Base-by-base conservation (phyloP, 2,329 filamentous ascomycete species). In the Botrytis pseudocinerea region DNA sequence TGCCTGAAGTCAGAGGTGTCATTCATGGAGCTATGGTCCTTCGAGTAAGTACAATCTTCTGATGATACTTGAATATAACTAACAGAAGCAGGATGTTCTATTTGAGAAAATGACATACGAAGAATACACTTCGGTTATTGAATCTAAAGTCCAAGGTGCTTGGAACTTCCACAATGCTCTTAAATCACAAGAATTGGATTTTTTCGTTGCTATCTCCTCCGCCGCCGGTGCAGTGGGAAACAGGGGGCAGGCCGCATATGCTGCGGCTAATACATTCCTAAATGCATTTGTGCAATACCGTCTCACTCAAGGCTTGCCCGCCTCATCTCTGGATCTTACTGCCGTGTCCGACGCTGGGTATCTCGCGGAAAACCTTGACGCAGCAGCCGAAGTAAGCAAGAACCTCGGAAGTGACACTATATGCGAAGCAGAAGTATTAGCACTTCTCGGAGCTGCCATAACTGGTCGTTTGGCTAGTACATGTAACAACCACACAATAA, bases 391-490 rank as follows among this genome's bases (percentile, higher is more conserved):
- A 76, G 77, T 79, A 2, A 71, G 71, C 22, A 77, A 76, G 59
- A 79, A 79, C 54, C 74, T 80, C 0, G 78, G 78, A 32, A 77
- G 76, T 2, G 83, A 86, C 74, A 85, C 85, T 0, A 85, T 87
- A 59, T 85, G 85, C 76, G 87, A 86, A 76, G 83, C 84, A 10
- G 87, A 90, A 79, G 86, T 89, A 0, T 80, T 88, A 1, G 87
- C 87, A 0, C 82, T 90, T 0, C 81, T 89, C 1, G 84, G 83
- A 1, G 84, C 86, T 0, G 86, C 86, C 28, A 85, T 89, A 59
- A 82, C 80, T 9, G 86, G 86, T 2, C 81, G 82, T 42, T 76
- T 87, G 6, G 79, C 79, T 0, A 76, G 77, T 0, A 80, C 82
- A 0, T 88, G 85, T 78, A 83, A 84, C 72, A 83, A 81, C 60